Base-by-base conservation (phyloP, 345 rosid species). In the Euphorbia peplus region DNA sequence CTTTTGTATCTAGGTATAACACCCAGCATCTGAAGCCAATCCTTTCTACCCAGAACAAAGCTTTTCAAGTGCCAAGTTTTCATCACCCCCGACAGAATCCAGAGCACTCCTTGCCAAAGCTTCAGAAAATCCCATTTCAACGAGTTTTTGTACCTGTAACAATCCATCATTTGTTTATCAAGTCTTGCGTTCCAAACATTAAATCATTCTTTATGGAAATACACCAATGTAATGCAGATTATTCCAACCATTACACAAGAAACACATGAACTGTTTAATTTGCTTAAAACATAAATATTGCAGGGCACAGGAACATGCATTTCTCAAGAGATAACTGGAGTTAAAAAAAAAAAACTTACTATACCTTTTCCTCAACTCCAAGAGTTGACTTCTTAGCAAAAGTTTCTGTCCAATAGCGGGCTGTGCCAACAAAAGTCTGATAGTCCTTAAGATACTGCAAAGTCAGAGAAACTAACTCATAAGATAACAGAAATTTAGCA, bases 361-460 rank as follows among this genome's bases (percentile, higher is more conserved):
- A 60, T 76, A 95, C 99, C 88, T 95, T 95, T 76, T 90, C 97
- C 74, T 88, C 99, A 48, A 86, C 79, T 65, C 93, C 88, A 47
- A 78, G 84, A 64, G 90, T 80, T 52, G 96, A 90, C 63, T 74
- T 69, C 92, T 87, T 95, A 67, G 98, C 99, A 78, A 92, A 95
- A 64, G 84, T 81, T 75, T 88, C 97, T 12, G 99, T 95, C 99
- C 99, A 95, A 82, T 95, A 90, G 41, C 97, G 91, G 77, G 99
- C 99, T 22, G 99, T 95, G 67, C 87, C 78, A 37, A 84, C 82
- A 77, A 88, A 95, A 25, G 91, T 91, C 84, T 87, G 97, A 79
- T 90, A 79, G 77, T 90, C 97, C 73, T 77, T 84, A 28, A 87
- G 92, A 77, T 92, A 92, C 98, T 92, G 91, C 81, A 79, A 70